Base-by-base conservation (phyloP, 2,329 filamentous ascomycete genomes). In the Trichothecium roseum region DNA sequence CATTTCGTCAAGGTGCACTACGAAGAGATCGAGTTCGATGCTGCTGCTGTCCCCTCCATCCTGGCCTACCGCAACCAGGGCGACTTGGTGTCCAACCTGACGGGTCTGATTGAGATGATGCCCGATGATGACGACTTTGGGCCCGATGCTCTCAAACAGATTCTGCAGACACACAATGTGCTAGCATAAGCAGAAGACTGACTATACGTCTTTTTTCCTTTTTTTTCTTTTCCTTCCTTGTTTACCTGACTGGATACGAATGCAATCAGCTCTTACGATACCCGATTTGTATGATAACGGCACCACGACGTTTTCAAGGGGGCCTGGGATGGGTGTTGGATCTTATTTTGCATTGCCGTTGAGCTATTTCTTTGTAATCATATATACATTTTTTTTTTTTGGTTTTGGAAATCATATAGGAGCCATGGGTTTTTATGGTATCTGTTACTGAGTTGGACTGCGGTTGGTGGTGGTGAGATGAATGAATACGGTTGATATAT, bases 1-100 rank as follows among this genome's bases (percentile, higher is more conserved):
- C 85, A 84, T 52, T 96, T 98, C 53, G 74, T 96, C 62, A 93
- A 89, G 62, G 74, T 96, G 32, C 81, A 94, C 59, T 85, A 86
- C 54, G 79, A 84, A 42, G 88, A 94, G 39, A 93, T 94, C 27
- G 88, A 96, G 56, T 94, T 96, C 68, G 86, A 95, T 55, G 77
- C 83, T 39, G 83, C 87, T 22, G 81, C 81, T 31, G 83, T 94
- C 2, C 91, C 91, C 1, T 86, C 91, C 4, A 68, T 96, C 27
- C 68, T 96, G 33, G 89, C 84, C 9, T 98, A 98, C 64, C 79
- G 79, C 39, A 84, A 81, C 49, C 76, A 81, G 52, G 88, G 87
- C 36, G 88, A 96, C 44, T 78, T 95, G 44, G 87, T 96, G 48
- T 84, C 85, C 44, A 93, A 88, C 49, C 66, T 96, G 35, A 84